Conservation (phyloP, 139 green algal genomes). For the Picochlorum sp. region DNA sequence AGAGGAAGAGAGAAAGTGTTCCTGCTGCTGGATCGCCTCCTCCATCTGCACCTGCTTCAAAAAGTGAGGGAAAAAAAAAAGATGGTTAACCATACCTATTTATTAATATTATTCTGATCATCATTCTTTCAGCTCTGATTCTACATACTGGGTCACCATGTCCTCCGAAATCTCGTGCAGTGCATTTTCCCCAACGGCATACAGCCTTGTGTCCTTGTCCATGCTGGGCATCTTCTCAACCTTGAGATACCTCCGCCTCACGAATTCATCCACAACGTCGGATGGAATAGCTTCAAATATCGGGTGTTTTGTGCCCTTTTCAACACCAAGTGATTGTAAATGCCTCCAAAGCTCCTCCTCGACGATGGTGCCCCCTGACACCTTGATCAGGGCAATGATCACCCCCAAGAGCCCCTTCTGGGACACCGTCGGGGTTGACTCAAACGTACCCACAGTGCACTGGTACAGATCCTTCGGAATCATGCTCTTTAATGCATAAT, state of each 20-base stretch:
- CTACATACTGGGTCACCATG: slow-evolving; percentile 4
- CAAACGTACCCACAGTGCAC: background rate
- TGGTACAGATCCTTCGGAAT: slow-evolving; percentile 12
- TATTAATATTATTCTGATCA: background rate
- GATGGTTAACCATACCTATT: too few relatives aligned
- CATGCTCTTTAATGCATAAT: slow-evolving; percentile 24
- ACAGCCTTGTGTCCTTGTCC: slow-evolving; percentile 6
- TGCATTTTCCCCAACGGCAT: slow-evolving; percentile 18
- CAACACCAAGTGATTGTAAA: slow-evolving; percentile 18
- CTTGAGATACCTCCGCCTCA: slow-evolving; percentile 18
- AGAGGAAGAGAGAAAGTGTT: background rate
- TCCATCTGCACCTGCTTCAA: too few relatives aligned
- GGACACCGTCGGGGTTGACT: background rate
- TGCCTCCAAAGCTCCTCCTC: slow-evolving; percentile 16
- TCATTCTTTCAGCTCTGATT: slow-evolving; percentile 4
- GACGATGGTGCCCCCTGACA: slow-evolving; percentile 17
- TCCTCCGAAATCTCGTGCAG: slow-evolving; percentile 3
- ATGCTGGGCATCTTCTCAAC: slow-evolving; percentile 9
- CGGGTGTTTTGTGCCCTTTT: slow-evolving; percentile 8
- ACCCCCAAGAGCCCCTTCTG: slow-evolving; percentile 15
- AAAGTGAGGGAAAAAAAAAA: too few relatives aligned
- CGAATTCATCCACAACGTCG: slow-evolving; percentile 15
- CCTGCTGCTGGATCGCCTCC: too few relatives aligned
- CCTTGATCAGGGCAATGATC: slow-evolving; percentile 21
- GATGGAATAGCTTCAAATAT: slow-evolving; percentile 7